Base-by-base conservation (phyloP, 2,329 filamentous ascomycete genomes). In the Ampelomyces quisqualis region DNA sequence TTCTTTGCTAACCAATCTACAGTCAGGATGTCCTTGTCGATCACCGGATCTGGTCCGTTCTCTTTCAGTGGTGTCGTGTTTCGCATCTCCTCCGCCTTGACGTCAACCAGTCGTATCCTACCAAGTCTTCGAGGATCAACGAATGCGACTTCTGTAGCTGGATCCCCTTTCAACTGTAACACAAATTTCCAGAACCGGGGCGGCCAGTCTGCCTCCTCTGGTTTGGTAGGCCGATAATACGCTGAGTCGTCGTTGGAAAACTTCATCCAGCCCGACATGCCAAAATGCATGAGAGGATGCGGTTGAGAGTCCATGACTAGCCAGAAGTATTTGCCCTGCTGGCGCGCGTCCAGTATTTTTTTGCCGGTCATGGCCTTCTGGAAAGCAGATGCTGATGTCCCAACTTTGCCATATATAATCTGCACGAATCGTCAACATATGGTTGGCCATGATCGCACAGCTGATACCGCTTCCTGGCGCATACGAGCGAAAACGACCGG, bases 291-390 rank as follows among this genome's bases (percentile, higher is more conserved):
- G 20, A 97, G 81, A 0, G 87, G 80, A 69, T 97, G 93, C 1
- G 91, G 90, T 8, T 88, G 79, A 7, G 79, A 77, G 18, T 80
- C 78, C 79, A 88, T 86, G 24, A 88, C 83, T 15, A 97, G 75
- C 76, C 93, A 98, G 67, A 98, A 97, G 64, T 97, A 97, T 77
- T 97, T 98, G 7, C 93, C 93, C 65, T 96, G 93, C 45, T 86
- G 89, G 3, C 86, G 87, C 3, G 86, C 87, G 38, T 77, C 78
- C 27, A 78, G 57, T 21, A 86, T 81, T 60, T 82, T 88, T 60
- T 86, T 91, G 4, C 88, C 89, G 3, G 77, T 77, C 60, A 96
- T 74, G 1, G 85, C 82, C 39, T 80, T 77, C 55, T 87, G 76
- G 49, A 98, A 90, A 20, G 84, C 85, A 0, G 79, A 68, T 1